These are phyloP conservation scores for Starmerella roubikii DNA, from an alignment of 805 yeast genomes.

Conservation along the genomic window DNA sequence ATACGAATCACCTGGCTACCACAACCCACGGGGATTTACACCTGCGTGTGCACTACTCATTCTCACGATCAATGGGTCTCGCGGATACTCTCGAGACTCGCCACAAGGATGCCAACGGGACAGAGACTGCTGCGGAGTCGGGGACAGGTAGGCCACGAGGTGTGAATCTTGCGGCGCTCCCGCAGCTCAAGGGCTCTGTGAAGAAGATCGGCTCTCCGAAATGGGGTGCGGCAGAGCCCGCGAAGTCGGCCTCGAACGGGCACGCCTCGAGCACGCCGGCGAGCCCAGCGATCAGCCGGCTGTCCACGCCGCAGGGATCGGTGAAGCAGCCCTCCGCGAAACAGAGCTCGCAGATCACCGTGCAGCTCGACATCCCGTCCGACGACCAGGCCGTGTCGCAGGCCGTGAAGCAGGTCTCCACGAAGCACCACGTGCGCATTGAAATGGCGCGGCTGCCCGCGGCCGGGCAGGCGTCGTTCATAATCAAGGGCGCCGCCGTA, in stretches of 20 bases:
- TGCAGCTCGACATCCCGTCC: conserved; percentile 6
- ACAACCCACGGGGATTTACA: too few species aligned
- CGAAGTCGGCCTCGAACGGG: not conserved
- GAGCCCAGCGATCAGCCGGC: not conserved
- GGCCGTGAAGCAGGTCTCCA: conserved; percentile 7
- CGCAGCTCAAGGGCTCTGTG: conserved; percentile 6
- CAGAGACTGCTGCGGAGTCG: too few species aligned
- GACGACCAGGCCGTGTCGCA: not conserved
- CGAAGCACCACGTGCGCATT: conserved; percentile 8
- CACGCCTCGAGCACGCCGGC: not conserved
- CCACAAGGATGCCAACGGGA: too few species aligned
- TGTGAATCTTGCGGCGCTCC: conserved; percentile 3
- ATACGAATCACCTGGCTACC: too few species aligned
- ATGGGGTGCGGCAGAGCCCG: not conserved
- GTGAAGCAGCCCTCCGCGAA: not conserved
- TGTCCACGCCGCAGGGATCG: not conserved
- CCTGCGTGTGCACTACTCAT: too few species aligned
- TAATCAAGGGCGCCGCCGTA: conserved; percentile 14
- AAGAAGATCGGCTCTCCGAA: not conserved
- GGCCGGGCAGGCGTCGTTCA: conserved; percentile 13
- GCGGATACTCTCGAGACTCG: too few species aligned
- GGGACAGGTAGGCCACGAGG: too few species aligned
- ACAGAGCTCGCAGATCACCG: not conserved
- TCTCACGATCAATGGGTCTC: too few species aligned
- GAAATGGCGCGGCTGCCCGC: conserved; percentile 14